These are phyloP conservation scores for Phytophthora sp. DNA, from an alignment of 352 stramenopile species.

Conservation along the genomic window DNA sequence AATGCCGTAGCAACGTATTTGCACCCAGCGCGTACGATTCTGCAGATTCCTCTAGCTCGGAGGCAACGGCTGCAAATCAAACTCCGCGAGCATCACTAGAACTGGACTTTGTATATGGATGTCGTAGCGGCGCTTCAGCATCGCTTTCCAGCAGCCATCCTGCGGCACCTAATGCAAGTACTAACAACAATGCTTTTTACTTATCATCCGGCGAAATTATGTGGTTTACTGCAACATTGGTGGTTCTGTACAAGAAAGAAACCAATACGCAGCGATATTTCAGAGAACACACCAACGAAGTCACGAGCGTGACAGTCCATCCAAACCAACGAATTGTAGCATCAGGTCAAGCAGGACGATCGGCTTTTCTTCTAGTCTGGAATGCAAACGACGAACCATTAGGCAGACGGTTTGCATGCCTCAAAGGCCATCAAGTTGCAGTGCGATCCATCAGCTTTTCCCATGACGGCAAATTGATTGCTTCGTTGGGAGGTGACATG, in stretches of 20 bases:
- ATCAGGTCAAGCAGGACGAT: constrained; percentile 61
- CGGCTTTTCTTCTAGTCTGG: constrained; percentile 72
- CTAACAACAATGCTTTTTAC: constrained; percentile 58
- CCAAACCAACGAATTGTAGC: constrained; percentile 67
- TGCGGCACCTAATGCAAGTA: constrained; percentile 37
- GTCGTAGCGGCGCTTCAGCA: constrained; percentile 43
- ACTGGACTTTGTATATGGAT: constrained; percentile 68
- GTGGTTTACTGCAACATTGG: constrained; percentile 65
- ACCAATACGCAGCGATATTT: constrained; percentile 65
- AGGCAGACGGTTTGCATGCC: constrained; percentile 55
- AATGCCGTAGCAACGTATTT: constrained; percentile 75
- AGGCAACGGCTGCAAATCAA: constrained; percentile 12
- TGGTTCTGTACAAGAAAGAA: constrained; percentile 64
- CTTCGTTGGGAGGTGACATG: constrained; percentile 71
- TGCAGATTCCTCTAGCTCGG: constrained; percentile 5
- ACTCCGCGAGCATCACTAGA: constrained; percentile 47
- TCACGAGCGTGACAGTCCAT: constrained; percentile 60
- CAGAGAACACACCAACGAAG: constrained; percentile 62
- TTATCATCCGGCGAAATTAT: constrained; percentile 64
- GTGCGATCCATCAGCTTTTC: constrained; percentile 74
- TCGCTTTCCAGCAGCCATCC: constrained; percentile 31
- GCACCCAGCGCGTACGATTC: constrained; percentile 58
- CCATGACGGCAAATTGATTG: constrained; percentile 71
- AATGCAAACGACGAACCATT: constrained; percentile 65
- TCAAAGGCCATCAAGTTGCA: constrained; percentile 60